Conservation (phyloP, 352 stramenopile genomes). For the Phytopythium cucurbitacearum region DNA sequence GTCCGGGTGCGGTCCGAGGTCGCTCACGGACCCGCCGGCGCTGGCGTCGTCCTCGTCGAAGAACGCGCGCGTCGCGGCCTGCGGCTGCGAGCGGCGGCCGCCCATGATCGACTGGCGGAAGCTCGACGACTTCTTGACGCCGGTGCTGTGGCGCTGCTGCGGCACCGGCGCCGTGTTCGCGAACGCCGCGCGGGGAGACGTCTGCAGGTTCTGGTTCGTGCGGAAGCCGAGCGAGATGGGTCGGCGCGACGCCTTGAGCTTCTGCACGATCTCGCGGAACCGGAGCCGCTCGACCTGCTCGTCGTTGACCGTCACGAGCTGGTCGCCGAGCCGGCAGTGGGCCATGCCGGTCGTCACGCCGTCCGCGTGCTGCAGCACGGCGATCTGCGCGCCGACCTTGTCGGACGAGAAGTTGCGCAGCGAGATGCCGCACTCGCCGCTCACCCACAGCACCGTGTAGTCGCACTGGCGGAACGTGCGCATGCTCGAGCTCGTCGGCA, state of each 20-base stretch:
- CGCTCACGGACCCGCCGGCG: constrained; percentile 5
- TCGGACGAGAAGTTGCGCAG: constrained; percentile 75
- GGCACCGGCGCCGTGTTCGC: constrained; percentile 7
- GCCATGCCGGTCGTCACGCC: constrained; percentile 75
- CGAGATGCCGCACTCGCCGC: constrained; percentile 80
- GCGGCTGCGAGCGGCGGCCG: not conserved
- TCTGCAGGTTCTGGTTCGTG: constrained; percentile 63
- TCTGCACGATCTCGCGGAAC: constrained; percentile 77
- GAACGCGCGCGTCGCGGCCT: constrained; percentile 6
- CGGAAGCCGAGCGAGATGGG: constrained; percentile 71
- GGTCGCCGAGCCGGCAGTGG: constrained; percentile 69
- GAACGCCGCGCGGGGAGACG: constrained; percentile 37
- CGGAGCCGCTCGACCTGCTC: constrained; percentile 48
- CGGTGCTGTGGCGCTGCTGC: constrained; percentile 4
- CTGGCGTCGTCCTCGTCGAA: constrained; percentile 18
- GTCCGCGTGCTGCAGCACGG: constrained; percentile 71
- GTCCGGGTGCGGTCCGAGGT: constrained; percentile 12
- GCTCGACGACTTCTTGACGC: not conserved
- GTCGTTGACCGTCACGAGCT: constrained; percentile 73
- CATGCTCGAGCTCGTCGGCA: not conserved
- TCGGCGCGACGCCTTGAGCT: constrained; percentile 62
- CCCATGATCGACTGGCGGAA: constrained; percentile 11
- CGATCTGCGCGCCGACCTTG: constrained; percentile 77
- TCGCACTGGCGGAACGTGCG: constrained; percentile 8
- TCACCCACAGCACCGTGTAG: constrained; percentile 81